Evolutionary conservation across 805 yeast species (phyloP).

Genomic region (Ogataea paradorogensis): DNA sequence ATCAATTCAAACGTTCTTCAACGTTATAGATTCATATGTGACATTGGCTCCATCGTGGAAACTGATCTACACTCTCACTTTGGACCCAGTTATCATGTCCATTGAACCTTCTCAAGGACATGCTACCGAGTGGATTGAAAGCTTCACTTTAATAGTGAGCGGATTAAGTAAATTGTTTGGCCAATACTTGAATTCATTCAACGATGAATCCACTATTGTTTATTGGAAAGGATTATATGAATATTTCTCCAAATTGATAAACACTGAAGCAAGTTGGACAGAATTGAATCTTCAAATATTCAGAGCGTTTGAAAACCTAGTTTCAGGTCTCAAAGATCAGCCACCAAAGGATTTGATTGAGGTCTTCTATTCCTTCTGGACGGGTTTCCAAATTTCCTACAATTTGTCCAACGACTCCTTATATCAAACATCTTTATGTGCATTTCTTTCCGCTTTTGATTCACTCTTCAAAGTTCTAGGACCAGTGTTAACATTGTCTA

Average conservation of each 20-base stretch:
- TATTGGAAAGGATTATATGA: slow-evolving; percentile 59
- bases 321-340: slow-evolving; percentile 33
- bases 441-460: slow-evolving; percentile 52
- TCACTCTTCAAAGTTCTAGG: slow-evolving; percentile 40
- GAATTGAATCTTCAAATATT: slow-evolving; percentile 57
- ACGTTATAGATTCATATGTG: slow-evolving; percentile 75
- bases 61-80: slow-evolving; percentile 59
- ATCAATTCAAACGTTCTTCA: slow-evolving; percentile 82
- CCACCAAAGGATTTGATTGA: slow-evolving; percentile 34
- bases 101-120: slow-evolving; percentile 16
- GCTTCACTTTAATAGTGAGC: slow-evolving; percentile 54
- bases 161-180: slow-evolving; percentile 66
- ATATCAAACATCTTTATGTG: slow-evolving; percentile 61
- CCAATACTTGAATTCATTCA: slow-evolving; percentile 44
- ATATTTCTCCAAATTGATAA: slow-evolving; percentile 44
- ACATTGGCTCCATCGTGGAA: slow-evolving; percentile 60
- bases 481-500: slow-evolving; percentile 32
- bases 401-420: slow-evolving; percentile 34
- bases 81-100: slow-evolving; percentile 47
- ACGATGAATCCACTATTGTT: slow-evolving; percentile 11
- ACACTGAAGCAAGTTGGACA: slow-evolving; percentile 39
- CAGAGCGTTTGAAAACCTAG: slow-evolving; percentile 47
- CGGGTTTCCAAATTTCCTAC: slow-evolving; percentile 42
- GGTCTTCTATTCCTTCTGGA: slow-evolving; percentile 51
- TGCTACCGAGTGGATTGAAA: slow-evolving; percentile 51